Evolutionary conservation across 805 yeast genomes (phyloP).

Genomic region (Metschnikowia peoriensis): DNA sequence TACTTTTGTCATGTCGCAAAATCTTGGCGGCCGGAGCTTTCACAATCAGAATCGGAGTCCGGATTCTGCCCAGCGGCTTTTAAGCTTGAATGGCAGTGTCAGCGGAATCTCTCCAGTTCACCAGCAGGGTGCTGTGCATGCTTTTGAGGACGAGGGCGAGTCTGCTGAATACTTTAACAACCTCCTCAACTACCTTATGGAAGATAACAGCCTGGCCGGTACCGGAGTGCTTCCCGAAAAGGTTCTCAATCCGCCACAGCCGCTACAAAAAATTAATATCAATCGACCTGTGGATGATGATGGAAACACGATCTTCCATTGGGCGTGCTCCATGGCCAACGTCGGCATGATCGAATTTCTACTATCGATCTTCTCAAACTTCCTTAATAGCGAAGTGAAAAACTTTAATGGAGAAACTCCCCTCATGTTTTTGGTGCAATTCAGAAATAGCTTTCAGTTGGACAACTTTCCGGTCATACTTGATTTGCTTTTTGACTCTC

Average conservation of each 20-base stretch:
- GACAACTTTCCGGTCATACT: slow-evolving; percentile 37
- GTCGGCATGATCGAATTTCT: slow-evolving; percentile 62
- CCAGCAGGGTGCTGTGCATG: slow-evolving; percentile 1
- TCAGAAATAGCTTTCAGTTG: slow-evolving; percentile 38
- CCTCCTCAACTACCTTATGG: slow-evolving; percentile 52
- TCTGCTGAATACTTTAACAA: slow-evolving; percentile 39
- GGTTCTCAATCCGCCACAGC: slow-evolving; percentile 55
- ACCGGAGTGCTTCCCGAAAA: slow-evolving; percentile 31
- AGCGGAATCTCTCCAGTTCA: slow-evolving; percentile 28
- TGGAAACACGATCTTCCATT: slow-evolving; percentile 91
- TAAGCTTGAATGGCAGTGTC: slow-evolving; percentile 28
- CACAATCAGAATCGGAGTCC: slow-evolving; percentile 4
- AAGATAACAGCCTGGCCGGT: slow-evolving; percentile 32
- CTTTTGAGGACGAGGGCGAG: slow-evolving; percentile 9
- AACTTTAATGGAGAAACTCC: slow-evolving; percentile 89
- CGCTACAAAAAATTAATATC: slow-evolving; percentile 54
- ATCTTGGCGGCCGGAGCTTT: background rate
- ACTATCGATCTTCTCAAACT: slow-evolving; percentile 58
- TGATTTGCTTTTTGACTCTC: slow-evolving; percentile 35
- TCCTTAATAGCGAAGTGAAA: slow-evolving; percentile 67
- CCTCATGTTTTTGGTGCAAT: slow-evolving; percentile 46
- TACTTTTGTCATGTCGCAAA: slow-evolving; percentile 20
- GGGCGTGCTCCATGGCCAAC: slow-evolving; percentile 93
- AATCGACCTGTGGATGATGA: slow-evolving; percentile 90
- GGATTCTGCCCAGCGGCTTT: slow-evolving; percentile 18